Evolutionary conservation across 305 asterid species (phyloP), one percentile per base, ranked within the genome.

Genomic region (Caryopteris hybrid): DNA sequence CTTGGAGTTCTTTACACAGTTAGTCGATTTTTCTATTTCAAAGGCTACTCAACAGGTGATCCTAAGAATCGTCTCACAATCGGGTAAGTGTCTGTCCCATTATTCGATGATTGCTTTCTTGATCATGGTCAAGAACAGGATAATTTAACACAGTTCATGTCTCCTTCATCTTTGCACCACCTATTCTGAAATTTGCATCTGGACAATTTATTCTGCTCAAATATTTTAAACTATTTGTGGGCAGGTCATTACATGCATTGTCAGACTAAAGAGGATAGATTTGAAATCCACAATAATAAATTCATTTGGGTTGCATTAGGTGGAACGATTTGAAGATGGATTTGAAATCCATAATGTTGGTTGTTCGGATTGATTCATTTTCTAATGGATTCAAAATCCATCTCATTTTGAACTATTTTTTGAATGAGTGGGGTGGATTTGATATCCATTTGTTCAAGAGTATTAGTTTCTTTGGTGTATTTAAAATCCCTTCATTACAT

Each of bases 1-100:
- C 77, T 88, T 0, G 99, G 99, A 61, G 74, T 55, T 52, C 11
- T 83, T 10, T 88, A 79, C 70, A 16, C 17, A 9, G 53, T 87
- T 3, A 34, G 83, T 4, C 91, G 99, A 12, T 62, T 41, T 61
- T 88, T 74, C 97, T 93, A 90, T 39, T 93, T 93, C 91, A 86
- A 65, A 45, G 97, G 96, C 61, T 93, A 93, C 78, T 31, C 96
- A 22, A 85, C 88, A 0, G 97, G 99, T 27, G 80, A 74, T 51
- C 99, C 99, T 61, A 20, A 63, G 2, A 82, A 85, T 5, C 96
- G 97, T 12, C 73, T 79, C 21, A n/a, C 78, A 1, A 31, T 84
- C 18, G 93, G 96, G 98, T 92, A 38, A 52, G 86, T 69, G 14
- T 38, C 20, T 14, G 9, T 60, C n/a, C 5, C 29, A 46, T 47